phyloP scores from a whole-genome alignment of 2,329 filamentous ascomycete genomes.

The Colletotrichum navitas region DNA sequence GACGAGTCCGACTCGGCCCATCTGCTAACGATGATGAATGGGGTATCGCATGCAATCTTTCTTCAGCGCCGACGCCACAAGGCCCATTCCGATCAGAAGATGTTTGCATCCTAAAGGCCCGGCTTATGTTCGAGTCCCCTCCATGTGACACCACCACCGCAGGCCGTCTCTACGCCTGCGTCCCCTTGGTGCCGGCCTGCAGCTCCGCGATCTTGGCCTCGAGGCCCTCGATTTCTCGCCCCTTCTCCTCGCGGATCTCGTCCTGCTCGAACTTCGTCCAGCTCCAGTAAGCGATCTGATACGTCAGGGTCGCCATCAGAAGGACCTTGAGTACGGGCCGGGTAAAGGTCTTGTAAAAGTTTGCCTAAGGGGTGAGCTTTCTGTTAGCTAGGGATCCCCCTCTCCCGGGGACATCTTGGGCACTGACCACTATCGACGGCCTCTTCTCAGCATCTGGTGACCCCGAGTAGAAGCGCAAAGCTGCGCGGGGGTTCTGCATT shows the following conservation, averaged over 20 bases:
- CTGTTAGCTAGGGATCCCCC: constrained; percentile 1
- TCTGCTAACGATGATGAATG: not conserved
- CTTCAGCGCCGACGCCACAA: not conserved
- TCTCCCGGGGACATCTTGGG: not conserved
- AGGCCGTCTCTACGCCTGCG: not conserved
- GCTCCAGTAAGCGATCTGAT: constrained; percentile 80
- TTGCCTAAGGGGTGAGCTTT: constrained; percentile 58
- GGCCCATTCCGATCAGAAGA: not conserved
- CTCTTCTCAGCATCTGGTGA: constrained; percentile 30
- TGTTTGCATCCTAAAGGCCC: not conserved
- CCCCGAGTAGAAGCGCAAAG: constrained; percentile 29
- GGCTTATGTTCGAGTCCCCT: not conserved
- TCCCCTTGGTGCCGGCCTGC: constrained; percentile 41
- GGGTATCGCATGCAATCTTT: not conserved
- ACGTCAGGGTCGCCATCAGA: constrained; percentile 80
- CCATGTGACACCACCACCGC: not conserved
- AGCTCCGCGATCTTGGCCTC: constrained; percentile 55
- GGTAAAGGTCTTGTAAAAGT: constrained; percentile 82
- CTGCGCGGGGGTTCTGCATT: constrained; percentile 9
- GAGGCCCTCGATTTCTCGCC: constrained; percentile 50
- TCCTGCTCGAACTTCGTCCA: constrained; percentile 82
- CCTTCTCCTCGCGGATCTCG: constrained; percentile 70
- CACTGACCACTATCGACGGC: constrained; percentile 37
- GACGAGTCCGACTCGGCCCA: not conserved
- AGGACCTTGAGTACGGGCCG: constrained; percentile 80